phyloP scores from a whole-genome alignment of 441 rosid genomes.

The Bocquillonia castaneifolia region DNA sequence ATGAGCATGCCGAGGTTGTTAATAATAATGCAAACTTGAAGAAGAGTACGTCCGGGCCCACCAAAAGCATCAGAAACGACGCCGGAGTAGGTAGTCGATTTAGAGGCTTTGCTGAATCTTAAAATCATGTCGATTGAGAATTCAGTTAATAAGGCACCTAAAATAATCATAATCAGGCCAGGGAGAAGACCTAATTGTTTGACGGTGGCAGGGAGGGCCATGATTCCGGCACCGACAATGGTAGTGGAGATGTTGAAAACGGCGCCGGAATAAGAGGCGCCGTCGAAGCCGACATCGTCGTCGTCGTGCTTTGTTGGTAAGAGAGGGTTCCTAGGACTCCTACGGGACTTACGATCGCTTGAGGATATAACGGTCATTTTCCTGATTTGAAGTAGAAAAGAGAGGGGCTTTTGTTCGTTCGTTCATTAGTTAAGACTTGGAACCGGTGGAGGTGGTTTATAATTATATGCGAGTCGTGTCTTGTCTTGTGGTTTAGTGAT shows the following conservation, averaged over 20 bases:
- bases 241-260: slow-evolving; percentile 64
- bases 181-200: slow-evolving; percentile 56
- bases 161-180: slow-evolving; percentile 39
- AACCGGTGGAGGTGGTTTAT: no score
- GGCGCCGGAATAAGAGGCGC: slow-evolving; percentile 53
- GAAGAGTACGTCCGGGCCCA: slow-evolving; percentile 36
- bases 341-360: slow-evolving; percentile 38
- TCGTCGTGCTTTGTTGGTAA: slow-evolving; percentile 32
- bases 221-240: slow-evolving; percentile 61
- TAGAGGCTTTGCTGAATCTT: slow-evolving; percentile 49
- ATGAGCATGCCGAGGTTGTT: slow-evolving; percentile 63
- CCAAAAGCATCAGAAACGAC: slow-evolving; percentile 49
- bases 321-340: slow-evolving; percentile 38
- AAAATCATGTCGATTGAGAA: slow-evolving; percentile 46
- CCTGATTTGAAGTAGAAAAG: neutral
- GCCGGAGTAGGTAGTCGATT: slow-evolving; percentile 45
- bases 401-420: no score
- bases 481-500: no score
- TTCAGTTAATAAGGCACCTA: slow-evolving; percentile 44
- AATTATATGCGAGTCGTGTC: neutral
- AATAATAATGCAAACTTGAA: slow-evolving; percentile 52
- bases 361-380: slow-evolving; percentile 33
- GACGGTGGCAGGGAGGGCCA: slow-evolving; percentile 57
- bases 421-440: no score
- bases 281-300: slow-evolving; percentile 32